Percentiles rank a stretch among this genome's conserved stretches.
These are phyloP conservation scores for Candida sphagnicola DNA, from an alignment of 805 yeast genomes.

Conservation along the genomic window DNA sequence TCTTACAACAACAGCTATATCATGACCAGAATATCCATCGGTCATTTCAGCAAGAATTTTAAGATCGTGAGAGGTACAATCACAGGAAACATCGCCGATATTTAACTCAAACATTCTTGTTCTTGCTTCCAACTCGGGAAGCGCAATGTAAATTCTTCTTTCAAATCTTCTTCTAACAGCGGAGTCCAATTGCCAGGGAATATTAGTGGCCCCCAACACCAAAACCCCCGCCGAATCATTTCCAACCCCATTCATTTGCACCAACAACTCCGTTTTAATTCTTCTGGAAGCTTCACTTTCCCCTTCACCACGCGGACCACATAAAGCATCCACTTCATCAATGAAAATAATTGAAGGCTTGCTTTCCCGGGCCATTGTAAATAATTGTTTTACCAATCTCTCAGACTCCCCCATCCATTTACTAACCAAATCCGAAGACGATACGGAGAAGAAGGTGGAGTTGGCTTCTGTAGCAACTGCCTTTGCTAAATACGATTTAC, in stretches of 20 bases:
- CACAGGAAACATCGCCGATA: conserved; percentile 86
- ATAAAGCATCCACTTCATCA: conserved; percentile 96
- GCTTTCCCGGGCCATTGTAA: conserved; percentile 93
- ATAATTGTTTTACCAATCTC: conserved; percentile 89
- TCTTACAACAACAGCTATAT: conserved; percentile 91
- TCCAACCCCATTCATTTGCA: conserved; percentile 99
- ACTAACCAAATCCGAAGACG: conserved; percentile 93
- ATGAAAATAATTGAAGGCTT: conserved; percentile 95
- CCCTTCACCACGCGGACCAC: conserved; percentile 98
- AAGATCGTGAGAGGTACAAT: conserved; percentile 67
- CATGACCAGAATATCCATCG: conserved; percentile 97
- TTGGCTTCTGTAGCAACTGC: conserved; percentile 99
- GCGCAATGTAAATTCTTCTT: conserved; percentile 87
- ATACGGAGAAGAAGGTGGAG: conserved; percentile 92
- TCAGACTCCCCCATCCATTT: conserved; percentile 99
- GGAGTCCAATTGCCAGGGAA: conserved; percentile 98
- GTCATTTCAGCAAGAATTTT: conserved; percentile 85
- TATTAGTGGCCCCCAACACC: conserved; percentile 95
- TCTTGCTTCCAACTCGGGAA: conserved; percentile 93
- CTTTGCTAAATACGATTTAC: conserved; percentile 93
- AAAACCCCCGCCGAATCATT: conserved; percentile 89
- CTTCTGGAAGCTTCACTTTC: conserved; percentile 95
- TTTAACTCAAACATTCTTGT: conserved; percentile 91
- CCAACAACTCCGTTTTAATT: conserved; percentile 91
- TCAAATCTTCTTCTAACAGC: conserved; percentile 97